phyloP scores from a whole-genome alignment of 192 early-diverging fungal species.

The Endogone sp. region DNA sequence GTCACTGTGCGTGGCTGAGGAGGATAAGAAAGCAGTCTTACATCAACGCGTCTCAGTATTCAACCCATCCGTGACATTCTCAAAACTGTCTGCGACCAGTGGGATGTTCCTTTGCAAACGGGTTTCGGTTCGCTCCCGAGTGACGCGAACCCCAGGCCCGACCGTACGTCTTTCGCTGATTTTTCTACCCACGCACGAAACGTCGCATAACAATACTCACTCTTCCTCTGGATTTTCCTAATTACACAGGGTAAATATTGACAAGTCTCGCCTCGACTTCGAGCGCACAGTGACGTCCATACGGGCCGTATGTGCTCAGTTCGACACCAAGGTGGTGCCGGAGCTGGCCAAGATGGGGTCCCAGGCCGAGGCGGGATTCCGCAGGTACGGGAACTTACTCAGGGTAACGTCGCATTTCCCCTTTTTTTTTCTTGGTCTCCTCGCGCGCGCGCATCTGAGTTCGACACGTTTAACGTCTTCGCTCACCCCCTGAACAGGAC shows the following conservation, averaged over 20 bases:
- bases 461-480: too few relatives aligned
- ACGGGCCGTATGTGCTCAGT: constrained; percentile 30
- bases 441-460: too few relatives aligned
- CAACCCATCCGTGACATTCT: not conserved
- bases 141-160: not conserved
- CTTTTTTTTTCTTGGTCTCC: too few relatives aligned
- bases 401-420: too few relatives aligned
- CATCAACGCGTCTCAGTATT: too few relatives aligned
- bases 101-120: not conserved
- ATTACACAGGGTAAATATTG: constrained; percentile 29
- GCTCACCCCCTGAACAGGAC: too few relatives aligned
- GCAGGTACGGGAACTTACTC: constrained; percentile 29
- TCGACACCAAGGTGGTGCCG: constrained; percentile 29
- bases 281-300: constrained; percentile 16
- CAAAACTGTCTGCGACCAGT: not conserved
- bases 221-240: constrained; percentile 28
- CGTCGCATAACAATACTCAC: constrained; percentile 21
- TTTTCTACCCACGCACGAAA: too few relatives aligned
- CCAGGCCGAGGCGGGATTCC: constrained; percentile 28
- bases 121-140: not conserved
- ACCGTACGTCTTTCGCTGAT: not conserved
- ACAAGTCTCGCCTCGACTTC: constrained; percentile 28
- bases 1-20: too few relatives aligned
- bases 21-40: too few relatives aligned
- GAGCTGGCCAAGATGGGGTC: too few relatives aligned